Conservation (phyloP, 176 grass and related monocot species). For the Lolium rigidum region DNA sequence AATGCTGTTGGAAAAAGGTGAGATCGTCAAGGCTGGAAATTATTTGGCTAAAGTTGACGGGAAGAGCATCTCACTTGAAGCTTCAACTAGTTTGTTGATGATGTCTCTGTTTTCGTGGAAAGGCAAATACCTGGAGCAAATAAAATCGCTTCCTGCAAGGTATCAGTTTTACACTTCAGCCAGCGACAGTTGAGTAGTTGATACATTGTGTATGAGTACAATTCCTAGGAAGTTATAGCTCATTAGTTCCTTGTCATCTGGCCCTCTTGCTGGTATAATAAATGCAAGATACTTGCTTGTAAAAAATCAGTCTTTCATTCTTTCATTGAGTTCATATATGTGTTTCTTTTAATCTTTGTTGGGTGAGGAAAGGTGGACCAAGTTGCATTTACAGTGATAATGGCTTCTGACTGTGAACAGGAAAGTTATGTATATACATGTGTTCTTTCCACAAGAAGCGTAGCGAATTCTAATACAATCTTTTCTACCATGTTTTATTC, state of each 20-base stretch:
- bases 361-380: background rate
- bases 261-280: background rate
- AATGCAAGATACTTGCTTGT: background rate
- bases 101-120: background rate
- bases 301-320: background rate
- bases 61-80: background rate
- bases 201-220: background rate
- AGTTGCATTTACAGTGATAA: background rate
- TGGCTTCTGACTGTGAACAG: background rate
- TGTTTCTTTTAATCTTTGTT: background rate
- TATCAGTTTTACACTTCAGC: background rate
- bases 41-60: slow-evolving; percentile 3
- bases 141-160: background rate
- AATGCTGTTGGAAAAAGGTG: background rate
- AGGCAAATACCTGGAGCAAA: background rate
- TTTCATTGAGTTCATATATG: background rate
- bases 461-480: background rate
- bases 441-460: background rate
- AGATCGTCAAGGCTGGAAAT: background rate
- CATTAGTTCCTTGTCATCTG: background rate
- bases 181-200: background rate
- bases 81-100: background rate
- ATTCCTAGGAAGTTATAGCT: background rate
- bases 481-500: background rate
- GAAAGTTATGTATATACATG: too few species aligned